Conservation (phyloP, 2,329 filamentous ascomycete genomes). For the Pseudogymnoascus sp. region DNA sequence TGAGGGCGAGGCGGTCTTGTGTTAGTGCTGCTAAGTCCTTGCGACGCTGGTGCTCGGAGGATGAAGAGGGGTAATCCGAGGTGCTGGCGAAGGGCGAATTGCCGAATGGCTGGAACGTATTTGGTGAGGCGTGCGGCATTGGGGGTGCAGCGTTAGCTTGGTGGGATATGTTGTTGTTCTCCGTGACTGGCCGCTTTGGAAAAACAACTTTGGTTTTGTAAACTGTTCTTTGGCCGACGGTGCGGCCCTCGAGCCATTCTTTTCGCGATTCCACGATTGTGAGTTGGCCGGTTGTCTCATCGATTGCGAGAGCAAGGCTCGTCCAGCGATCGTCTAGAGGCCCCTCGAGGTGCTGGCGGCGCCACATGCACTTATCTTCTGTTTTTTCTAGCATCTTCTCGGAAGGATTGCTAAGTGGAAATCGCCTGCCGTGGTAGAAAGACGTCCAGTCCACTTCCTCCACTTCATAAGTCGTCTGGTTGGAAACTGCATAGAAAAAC, state of each 20-base stretch:
- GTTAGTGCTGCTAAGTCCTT: conserved; percentile 15
- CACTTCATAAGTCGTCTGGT: conserved; percentile 52
- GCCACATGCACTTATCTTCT: conserved; percentile 48
- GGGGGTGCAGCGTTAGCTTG: background rate
- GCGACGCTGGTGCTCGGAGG: background rate
- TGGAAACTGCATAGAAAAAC: conserved; percentile 65
- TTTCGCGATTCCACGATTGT: conserved; percentile 61
- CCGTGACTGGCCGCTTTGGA: conserved; percentile 13
- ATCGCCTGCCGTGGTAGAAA: conserved; percentile 60
- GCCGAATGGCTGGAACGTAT: conserved; percentile 2
- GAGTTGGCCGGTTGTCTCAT: conserved; percentile 51
- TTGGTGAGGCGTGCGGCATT: background rate
- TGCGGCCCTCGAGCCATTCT: conserved; percentile 55
- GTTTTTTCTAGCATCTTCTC: conserved; percentile 34
- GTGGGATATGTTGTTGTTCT: background rate
- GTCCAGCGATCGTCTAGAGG: conserved; percentile 71
- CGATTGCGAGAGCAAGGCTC: conserved; percentile 52
- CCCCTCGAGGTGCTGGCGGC: conserved; percentile 61
- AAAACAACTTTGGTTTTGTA: conserved; percentile 53
- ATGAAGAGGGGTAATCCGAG: background rate
- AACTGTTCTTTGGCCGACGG: conserved; percentile 56
- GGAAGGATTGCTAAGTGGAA: conserved; percentile 46
- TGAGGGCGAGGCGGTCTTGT: conserved; percentile 20
- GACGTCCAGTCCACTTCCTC: conserved; percentile 61
- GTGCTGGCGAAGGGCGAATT: background rate